These are phyloP conservation scores for Pseudozyma thailandica DNA, from an alignment of 1,284 basidiomycete genomes.

Conservation along the genomic window DNA sequence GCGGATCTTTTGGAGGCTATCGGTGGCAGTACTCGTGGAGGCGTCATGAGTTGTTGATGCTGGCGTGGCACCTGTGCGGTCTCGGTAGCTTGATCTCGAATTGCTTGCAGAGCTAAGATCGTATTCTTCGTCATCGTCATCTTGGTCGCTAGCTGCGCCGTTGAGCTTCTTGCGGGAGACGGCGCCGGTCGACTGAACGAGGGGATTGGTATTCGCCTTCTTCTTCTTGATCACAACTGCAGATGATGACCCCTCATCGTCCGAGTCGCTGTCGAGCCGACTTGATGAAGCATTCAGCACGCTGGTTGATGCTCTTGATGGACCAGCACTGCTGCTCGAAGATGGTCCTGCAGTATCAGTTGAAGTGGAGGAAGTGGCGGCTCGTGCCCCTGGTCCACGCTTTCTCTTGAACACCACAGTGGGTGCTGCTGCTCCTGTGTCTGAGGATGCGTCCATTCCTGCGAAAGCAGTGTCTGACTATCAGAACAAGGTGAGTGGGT, in stretches of 20 bases:
- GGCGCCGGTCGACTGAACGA: slow-evolving; percentile 31
- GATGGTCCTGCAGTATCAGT: slow-evolving; percentile 2
- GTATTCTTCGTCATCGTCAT: slow-evolving; percentile 14
- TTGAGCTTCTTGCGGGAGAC: slow-evolving; percentile 19
- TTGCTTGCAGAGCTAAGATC: neutral
- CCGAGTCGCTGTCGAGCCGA: slow-evolving; percentile 14
- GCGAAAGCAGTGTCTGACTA: slow-evolving; percentile 1
- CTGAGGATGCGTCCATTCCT: slow-evolving; percentile 3
- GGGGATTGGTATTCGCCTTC: slow-evolving; percentile 24
- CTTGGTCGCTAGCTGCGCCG: slow-evolving; percentile 1
- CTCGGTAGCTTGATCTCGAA: neutral
- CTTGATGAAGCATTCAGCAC: neutral
- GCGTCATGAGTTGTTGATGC: neutral
- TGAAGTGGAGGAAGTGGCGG: slow-evolving; percentile 9
- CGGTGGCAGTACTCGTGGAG: neutral
- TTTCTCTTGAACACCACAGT: slow-evolving; percentile 41
- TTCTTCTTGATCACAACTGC: slow-evolving; percentile 43
- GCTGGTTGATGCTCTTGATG: slow-evolving; percentile 16
- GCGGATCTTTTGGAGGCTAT: slow-evolving; percentile 55
- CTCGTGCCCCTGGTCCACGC: slow-evolving; percentile 24
- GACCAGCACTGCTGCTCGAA: slow-evolving; percentile 7
- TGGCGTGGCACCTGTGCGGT: no score
- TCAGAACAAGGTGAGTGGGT: neutral
- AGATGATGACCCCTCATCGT: slow-evolving; percentile 6
- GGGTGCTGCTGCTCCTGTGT: neutral